Evolutionary conservation across 176 grass and related monocot species (phyloP), one percentile per base, ranked within the genome.

Genomic region (Zizania latifolia): DNA sequence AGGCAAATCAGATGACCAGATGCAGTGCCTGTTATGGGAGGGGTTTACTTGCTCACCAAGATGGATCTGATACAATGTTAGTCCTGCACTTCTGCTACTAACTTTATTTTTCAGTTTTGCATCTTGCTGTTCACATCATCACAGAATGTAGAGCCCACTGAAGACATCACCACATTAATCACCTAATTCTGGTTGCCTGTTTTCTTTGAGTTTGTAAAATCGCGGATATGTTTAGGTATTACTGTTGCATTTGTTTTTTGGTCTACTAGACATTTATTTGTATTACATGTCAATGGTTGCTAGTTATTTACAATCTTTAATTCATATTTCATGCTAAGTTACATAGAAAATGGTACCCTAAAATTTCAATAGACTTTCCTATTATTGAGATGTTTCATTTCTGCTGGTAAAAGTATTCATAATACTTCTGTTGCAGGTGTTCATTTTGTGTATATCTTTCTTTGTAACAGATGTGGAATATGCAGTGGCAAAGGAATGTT

Each of bases 31-130:
- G 94, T 80, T 65, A 92, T 66, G 91, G 94, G 31, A 81, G 89
- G 78, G 91, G 94, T 73, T 72, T 94, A 72, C 88, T 88, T 2
- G 89, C 94, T 84, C 86, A 89, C 83, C 70, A 83, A 73, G 94
- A 98, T 88, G 94, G 89, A 81, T 98, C 94, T 63, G 94, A 98
- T 90, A 51, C 86, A 70, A 65, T 92, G 94, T 94, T 70, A 85
- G 84, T 83, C 74, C 10, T 32, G n/a, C 17, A 16, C 70, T 82
- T 81, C 43, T 21, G 6, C 48, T 53, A n/a, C 19, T 51, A 53
- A 53, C 48, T 22, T 34, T 43, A 55, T 75, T 7, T 23, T 35
- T 60, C 13, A 38, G 7, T 23, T 75, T 48, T 80, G 59, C 59
- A 62, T 10, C 27, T 64, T 51, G 31, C 22, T 63, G 12, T 64